A percentile compares a stretch with the other conserved stretches of the same genome.
Conservation (phyloP, 345 rosid genomes). For the Hypericum androsaemum region DNA sequence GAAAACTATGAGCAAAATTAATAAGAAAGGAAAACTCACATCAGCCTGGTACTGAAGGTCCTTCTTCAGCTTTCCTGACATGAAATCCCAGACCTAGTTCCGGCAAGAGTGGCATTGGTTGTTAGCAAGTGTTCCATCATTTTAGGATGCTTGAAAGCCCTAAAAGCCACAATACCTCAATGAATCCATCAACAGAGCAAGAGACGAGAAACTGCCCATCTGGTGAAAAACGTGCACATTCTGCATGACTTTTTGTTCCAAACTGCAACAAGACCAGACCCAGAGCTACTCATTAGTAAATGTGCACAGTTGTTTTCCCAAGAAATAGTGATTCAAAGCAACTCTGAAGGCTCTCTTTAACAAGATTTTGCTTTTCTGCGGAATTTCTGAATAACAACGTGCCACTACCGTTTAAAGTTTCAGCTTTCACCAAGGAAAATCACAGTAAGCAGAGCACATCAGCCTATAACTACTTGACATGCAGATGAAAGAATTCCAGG, state of each 20-base stretch:
- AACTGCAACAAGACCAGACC: slow-evolving; percentile 42
- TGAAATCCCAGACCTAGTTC: slow-evolving; percentile 86
- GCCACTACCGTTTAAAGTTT: no score
- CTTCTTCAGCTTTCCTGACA: slow-evolving; percentile 95
- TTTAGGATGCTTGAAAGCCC: neutral
- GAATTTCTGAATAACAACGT: no score
- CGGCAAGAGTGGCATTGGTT: slow-evolving; percentile 12
- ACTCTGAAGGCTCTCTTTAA: no score
- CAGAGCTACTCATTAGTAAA: neutral
- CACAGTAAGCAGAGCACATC: no score
- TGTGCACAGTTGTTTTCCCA: no score
- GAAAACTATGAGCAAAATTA: no score
- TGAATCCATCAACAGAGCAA: slow-evolving; percentile 91
- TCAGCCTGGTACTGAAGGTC: slow-evolving; percentile 98
- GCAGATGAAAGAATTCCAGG: no score
- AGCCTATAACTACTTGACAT: no score
- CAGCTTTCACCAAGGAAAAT: no score
- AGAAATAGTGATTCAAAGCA: no score
- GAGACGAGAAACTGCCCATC: slow-evolving; percentile 98
- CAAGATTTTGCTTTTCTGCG: no score
- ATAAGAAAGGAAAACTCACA: slow-evolving; percentile 29
- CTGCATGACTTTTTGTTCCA: slow-evolving; percentile 94
- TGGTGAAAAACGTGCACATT: slow-evolving; percentile 86
- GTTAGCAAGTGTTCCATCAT: slow-evolving; percentile 14
- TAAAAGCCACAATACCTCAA: slow-evolving; percentile 48